Evolutionary conservation across 768 basidiomycete genomes (phyloP), one percentile per base, ranked within the genome.

Genomic region (Xerocomellus dryophilus): DNA sequence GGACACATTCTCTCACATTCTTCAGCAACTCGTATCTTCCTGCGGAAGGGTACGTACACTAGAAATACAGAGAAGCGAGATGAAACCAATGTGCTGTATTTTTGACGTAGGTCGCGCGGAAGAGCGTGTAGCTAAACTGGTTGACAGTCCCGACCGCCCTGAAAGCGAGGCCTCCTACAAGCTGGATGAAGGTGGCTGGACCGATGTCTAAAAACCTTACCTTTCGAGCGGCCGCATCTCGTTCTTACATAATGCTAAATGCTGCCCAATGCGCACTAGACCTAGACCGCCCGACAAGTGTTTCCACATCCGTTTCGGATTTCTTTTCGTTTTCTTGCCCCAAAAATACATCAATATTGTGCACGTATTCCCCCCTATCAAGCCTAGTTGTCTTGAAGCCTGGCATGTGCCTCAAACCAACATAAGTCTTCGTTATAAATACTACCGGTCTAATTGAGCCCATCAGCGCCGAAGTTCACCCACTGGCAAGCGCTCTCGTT

Each of bases 101-200:
- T n/a, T 39, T 17, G 17, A 34, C 23, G 27, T 57, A 91, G 91
- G 91, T 56, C 87, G 92, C 23, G 91, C 89, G 3, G 91, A 93
- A 69, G 91, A 93, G 72, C 88, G 91, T 57, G 90, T 93, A 27
- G 91, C 91, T 7, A 93, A 93, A 65, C 76, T 93, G 4, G 92
- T 93, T 25, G 91, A 93, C 67, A 92, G 90, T 62, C 91, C 91
- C 5, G 91, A 93, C 63, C 80, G 85, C 43, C 91, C 91, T 17
- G 91, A 93, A 72, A 91, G 89, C 66, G 91, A 93, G 71, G 91
- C 92, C 8, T 90, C 91, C 4, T 93, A 93, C 71, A 93, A 93
- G 68, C 75, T 93, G 27, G 90, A 93, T 64, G 91, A 93, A 76
- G 91, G 91, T 36, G 91, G 91, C 29, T 93, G 91, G 91, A 79